Percentiles rank a stretch among this genome's conserved stretches.
phyloP scores from a whole-genome alignment of 116 monocot genomes.

The Papilionanthe hybrid region DNA sequence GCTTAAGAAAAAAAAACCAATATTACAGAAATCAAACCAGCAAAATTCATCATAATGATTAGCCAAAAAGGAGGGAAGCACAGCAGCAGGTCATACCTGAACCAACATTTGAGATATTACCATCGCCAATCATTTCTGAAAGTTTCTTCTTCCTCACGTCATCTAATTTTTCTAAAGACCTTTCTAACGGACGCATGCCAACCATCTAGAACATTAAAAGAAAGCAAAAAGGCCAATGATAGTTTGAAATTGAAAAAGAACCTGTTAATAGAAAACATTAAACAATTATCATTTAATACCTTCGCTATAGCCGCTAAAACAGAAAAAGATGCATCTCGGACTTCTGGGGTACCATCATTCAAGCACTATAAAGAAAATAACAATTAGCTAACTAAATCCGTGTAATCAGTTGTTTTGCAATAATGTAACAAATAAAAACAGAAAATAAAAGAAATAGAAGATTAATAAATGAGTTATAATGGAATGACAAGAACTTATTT shows the following conservation, averaged over 20 bases:
- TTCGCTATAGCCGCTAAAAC: slow-evolving; percentile 89
- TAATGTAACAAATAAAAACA: neutral
- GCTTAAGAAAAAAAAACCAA: slow-evolving; percentile 21
- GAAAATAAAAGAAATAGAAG: neutral
- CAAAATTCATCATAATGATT: neutral
- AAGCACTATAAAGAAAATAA: slow-evolving; percentile 52
- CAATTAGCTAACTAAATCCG: neutral
- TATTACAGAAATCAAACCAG: neutral
- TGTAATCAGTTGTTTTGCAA: neutral
- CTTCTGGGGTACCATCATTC: slow-evolving; percentile 99
- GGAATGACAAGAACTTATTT: neutral
- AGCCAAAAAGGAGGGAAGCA: neutral
- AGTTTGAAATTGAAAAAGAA: neutral
- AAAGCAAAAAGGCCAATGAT: neutral
- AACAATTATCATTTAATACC: slow-evolving; percentile 31
- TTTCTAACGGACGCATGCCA: slow-evolving; percentile 95
- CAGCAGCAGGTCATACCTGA: slow-evolving; percentile 34
- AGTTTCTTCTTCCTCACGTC: slow-evolving; percentile 98
- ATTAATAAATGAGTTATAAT: neutral
- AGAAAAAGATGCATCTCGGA: slow-evolving; percentile 96
- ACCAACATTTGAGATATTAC: slow-evolving; percentile 33
- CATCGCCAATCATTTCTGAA: slow-evolving; percentile 92
- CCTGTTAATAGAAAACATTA: neutral
- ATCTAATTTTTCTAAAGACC: slow-evolving; percentile 92
- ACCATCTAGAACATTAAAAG: slow-evolving; percentile 59